These are phyloP conservation scores for Cytospora schulzeri DNA, from an alignment of 2,329 filamentous ascomycete species.

Conservation along the genomic window DNA sequence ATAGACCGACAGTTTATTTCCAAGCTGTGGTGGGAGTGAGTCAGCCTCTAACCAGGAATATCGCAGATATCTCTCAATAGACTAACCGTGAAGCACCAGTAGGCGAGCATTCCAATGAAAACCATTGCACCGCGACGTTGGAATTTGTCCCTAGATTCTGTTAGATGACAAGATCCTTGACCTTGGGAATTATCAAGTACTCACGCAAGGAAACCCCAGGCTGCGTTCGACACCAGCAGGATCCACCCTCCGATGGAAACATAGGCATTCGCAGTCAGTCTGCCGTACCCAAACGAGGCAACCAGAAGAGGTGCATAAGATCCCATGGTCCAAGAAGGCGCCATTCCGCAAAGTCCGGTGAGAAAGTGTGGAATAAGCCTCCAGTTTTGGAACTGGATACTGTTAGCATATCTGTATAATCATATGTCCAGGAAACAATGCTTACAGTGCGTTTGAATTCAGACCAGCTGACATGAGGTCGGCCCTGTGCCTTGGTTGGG, in stretches of 20 bases:
- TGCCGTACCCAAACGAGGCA: conserved; percentile 52
- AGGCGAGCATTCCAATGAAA: background rate
- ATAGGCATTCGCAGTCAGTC: conserved; percentile 51
- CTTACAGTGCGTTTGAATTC: conserved; percentile 41
- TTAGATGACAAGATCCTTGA: background rate
- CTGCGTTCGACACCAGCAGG: conserved; percentile 12
- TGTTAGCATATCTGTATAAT: background rate
- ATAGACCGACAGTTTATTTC: background rate
- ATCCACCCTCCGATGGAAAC: conserved; percentile 20
- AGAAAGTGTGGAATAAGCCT: conserved; percentile 55
- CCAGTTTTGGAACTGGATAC: conserved; percentile 48
- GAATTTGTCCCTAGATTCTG: conserved; percentile 5
- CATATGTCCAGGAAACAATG: background rate
- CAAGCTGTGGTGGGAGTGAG: background rate
- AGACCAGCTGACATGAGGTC: conserved; percentile 35
- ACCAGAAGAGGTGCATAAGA: conserved; percentile 59
- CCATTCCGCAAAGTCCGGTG: conserved; percentile 52
- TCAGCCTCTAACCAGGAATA: too few species aligned
- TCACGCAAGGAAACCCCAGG: conserved; percentile 17
- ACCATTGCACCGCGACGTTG: conserved; percentile 18
- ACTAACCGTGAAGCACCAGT: conserved; percentile 17
- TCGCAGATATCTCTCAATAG: background rate
- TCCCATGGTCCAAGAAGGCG: conserved; percentile 50
- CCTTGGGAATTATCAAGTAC: background rate
- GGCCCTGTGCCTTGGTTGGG: conserved; percentile 39